Percentiles rank a stretch among this genome's conserved stretches.
These are phyloP conservation scores for Cordyceps cateniannulata DNA, from an alignment of 2,329 filamentous ascomycete species.

Conservation along the genomic window DNA sequence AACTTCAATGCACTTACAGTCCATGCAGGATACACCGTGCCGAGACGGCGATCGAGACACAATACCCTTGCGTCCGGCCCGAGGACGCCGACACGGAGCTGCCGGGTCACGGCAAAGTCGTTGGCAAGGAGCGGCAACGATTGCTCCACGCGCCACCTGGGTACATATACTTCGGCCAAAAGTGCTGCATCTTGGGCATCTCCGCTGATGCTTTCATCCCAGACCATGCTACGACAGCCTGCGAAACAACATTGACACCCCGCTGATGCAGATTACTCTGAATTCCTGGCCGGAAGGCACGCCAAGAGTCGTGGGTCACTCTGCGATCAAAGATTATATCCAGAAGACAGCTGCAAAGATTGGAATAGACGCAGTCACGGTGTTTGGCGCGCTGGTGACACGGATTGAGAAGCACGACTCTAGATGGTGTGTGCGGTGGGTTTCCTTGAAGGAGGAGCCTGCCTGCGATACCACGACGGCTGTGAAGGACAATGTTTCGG, in stretches of 20 bases:
- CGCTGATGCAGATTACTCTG: constrained; percentile 36
- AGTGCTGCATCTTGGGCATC: constrained; percentile 11
- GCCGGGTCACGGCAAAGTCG: background rate
- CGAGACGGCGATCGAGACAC: background rate
- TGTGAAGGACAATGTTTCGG: background rate
- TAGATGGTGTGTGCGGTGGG: background rate
- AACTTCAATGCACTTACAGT: background rate
- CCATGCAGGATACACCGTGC: background rate
- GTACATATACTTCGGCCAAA: background rate
- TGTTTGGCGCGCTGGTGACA: background rate
- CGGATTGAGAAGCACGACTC: background rate
- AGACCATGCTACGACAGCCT: constrained; percentile 51
- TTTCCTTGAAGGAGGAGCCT: background rate
- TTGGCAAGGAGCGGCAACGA: background rate
- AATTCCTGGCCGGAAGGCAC: constrained; percentile 52
- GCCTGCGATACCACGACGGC: background rate
- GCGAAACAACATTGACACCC: constrained; percentile 70
- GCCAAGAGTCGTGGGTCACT: constrained; percentile 51
- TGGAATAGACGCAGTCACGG: background rate
- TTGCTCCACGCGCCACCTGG: background rate
- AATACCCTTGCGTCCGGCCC: background rate
- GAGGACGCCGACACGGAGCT: background rate
- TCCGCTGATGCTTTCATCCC: constrained; percentile 24
- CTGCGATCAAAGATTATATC: background rate
- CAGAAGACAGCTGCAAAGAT: background rate